Conservation (phyloP, 2,329 filamentous ascomycete species). For the Diaporthe vexans region DNA sequence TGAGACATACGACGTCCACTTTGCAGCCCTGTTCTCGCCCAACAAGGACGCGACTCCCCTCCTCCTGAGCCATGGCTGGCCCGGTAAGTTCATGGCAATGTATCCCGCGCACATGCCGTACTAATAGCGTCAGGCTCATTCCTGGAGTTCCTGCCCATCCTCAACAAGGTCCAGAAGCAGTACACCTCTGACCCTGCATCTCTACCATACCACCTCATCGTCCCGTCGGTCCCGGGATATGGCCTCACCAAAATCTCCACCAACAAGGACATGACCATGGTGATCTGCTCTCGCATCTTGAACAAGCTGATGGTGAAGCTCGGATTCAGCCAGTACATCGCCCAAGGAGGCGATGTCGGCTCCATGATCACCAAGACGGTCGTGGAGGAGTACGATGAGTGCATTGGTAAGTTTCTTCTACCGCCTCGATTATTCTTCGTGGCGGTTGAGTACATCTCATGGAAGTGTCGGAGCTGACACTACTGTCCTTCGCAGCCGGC, state of each 20-base stretch:
- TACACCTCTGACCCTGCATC: slow-evolving; percentile 59
- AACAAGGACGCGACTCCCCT: slow-evolving; percentile 64
- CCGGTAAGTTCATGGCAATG: slow-evolving; percentile 43
- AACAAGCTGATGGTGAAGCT: slow-evolving; percentile 66
- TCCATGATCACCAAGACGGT: slow-evolving; percentile 59
- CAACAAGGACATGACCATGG: slow-evolving; percentile 57
- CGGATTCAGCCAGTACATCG: slow-evolving; percentile 67
- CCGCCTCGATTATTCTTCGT: too few species aligned
- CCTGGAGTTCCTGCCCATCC: slow-evolving; percentile 67
- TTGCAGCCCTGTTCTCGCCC: slow-evolving; percentile 67
- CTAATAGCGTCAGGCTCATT: slow-evolving; percentile 54
- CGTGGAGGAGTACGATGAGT: slow-evolving; percentile 57
- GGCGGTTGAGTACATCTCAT: too few species aligned
- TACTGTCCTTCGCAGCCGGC: neutral
- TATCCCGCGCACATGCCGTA: too few species aligned
- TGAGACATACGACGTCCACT: slow-evolving; percentile 61
- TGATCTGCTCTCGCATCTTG: slow-evolving; percentile 59
- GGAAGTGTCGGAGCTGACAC: neutral
- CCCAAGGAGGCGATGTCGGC: slow-evolving; percentile 71
- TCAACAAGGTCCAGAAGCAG: slow-evolving; percentile 60
- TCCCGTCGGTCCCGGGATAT: slow-evolving; percentile 69
- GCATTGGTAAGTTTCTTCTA: slow-evolving; percentile 52
- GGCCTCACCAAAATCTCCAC: slow-evolving; percentile 60
- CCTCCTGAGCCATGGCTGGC: slow-evolving; percentile 69
- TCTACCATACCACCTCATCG: slow-evolving; percentile 70